Conservation (phyloP, 2,329 filamentous ascomycete genomes). For the Aureobasidium sp. region DNA sequence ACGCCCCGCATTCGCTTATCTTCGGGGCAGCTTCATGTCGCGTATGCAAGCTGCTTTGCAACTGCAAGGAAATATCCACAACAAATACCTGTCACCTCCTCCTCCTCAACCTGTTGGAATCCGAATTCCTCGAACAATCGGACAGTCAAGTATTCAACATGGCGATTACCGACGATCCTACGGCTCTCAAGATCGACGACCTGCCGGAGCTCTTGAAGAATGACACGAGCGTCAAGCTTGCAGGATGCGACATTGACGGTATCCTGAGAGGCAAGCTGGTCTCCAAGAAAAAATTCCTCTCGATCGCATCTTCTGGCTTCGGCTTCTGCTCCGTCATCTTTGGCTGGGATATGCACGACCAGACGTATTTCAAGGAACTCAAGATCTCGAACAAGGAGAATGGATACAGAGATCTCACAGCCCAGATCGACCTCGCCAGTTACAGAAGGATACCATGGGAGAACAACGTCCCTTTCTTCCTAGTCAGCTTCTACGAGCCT, state of each 20-base stretch:
- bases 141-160: constrained; percentile 16
- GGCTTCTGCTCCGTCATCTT: constrained; percentile 93
- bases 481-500: constrained; percentile 75
- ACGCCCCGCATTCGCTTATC: constrained; percentile 6
- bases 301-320: constrained; percentile 70
- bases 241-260: constrained; percentile 79
- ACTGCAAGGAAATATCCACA: not conserved
- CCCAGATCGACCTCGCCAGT: constrained; percentile 66
- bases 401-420: constrained; percentile 78
- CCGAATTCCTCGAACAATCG: too few relatives aligned
- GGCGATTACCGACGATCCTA: constrained; percentile 27
- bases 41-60: not conserved
- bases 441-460: constrained; percentile 90
- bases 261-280: constrained; percentile 82
- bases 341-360: constrained; percentile 95
- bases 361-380: constrained; percentile 78
- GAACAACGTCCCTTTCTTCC: constrained; percentile 73
- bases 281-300: constrained; percentile 87
- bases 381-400: constrained; percentile 84
- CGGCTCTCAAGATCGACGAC: constrained; percentile 50
- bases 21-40: not conserved
- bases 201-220: constrained; percentile 58
- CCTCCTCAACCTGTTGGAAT: not conserved
- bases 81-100: not conserved
- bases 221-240: constrained; percentile 77